A percentile compares a stretch with the other conserved stretches of the same genome.
Conservation (phyloP, 495 filamentous ascomycete species). For the Geoglossum glabrum region DNA sequence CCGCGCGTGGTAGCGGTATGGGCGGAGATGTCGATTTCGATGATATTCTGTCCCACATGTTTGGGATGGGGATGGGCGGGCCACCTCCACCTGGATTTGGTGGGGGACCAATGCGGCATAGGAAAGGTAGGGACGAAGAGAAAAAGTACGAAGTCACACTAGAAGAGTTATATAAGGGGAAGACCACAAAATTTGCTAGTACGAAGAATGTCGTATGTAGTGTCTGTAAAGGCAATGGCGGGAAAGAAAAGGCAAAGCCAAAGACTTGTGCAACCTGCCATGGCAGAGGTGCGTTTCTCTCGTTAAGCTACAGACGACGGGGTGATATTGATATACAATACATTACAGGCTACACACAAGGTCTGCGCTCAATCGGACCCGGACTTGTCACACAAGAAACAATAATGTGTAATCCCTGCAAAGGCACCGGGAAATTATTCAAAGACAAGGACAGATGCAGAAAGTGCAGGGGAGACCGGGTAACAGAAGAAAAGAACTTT, state of each 20-base stretch:
- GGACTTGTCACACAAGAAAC: slow-evolving; percentile 59
- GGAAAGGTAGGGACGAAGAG: slow-evolving; percentile 64
- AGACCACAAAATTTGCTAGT: slow-evolving; percentile 87
- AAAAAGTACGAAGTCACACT: slow-evolving; percentile 76
- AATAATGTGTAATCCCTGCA: slow-evolving; percentile 56
- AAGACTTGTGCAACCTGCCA: slow-evolving; percentile 69
- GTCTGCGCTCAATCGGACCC: slow-evolving; percentile 56
- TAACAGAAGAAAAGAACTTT: slow-evolving; percentile 67
- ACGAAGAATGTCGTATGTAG: slow-evolving; percentile 81
- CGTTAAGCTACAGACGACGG: neutral
- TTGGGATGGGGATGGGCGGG: slow-evolving; percentile 35
- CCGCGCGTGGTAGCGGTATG: slow-evolving; percentile 38
- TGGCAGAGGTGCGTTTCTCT: slow-evolving; percentile 34
- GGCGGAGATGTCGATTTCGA: slow-evolving; percentile 61
- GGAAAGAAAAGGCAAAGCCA: slow-evolving; percentile 77
- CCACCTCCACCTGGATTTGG: slow-evolving; percentile 10
- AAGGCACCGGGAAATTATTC: slow-evolving; percentile 61
- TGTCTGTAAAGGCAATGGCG: slow-evolving; percentile 72
- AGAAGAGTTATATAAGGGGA: slow-evolving; percentile 94
- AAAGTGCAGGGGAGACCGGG: slow-evolving; percentile 87
- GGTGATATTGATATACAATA: neutral
- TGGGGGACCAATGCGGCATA: slow-evolving; percentile 32
- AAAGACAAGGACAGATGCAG: slow-evolving; percentile 93
- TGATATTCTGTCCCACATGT: slow-evolving; percentile 86
- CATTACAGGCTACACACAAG: slow-evolving; percentile 37